Evolutionary conservation across 2,329 filamentous ascomycete genomes (phyloP).

Genomic region (Penicillium psychrosexuale): DNA sequence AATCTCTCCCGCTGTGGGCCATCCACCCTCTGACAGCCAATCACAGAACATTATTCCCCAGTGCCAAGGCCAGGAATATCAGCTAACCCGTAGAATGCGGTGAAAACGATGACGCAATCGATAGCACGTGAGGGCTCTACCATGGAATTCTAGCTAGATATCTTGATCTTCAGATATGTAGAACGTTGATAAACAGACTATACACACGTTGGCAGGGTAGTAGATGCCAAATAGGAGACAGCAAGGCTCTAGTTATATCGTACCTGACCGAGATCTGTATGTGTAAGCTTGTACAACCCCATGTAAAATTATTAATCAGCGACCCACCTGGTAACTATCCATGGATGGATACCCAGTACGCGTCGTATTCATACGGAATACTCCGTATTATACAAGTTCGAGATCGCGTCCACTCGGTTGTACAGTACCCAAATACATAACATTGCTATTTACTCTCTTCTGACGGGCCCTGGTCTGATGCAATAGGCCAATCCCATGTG

Average conservation of each 20-base stretch:
- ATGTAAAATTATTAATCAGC: neutral
- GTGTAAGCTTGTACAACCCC: neutral
- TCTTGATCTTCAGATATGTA: neutral
- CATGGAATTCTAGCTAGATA: neutral
- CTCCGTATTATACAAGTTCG: neutral
- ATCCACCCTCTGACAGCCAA: neutral
- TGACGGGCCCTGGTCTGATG: neutral
- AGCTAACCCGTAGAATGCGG: slow-evolving; percentile 7
- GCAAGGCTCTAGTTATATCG: neutral
- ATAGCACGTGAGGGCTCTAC: neutral
- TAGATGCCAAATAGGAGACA: no score
- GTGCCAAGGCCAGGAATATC: neutral
- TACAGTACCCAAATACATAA: no score
- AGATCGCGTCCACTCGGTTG: neutral
- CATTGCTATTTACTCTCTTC: neutral
- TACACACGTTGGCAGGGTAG: neutral
- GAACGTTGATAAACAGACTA: neutral
- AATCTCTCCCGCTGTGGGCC: slow-evolving; percentile 6
- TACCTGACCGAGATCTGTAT: neutral
- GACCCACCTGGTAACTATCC: no score
- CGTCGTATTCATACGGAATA: neutral
- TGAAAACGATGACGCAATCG: slow-evolving; percentile 12
- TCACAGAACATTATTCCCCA: neutral
- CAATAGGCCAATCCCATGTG: neutral
- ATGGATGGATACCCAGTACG: no score